Evolutionary conservation across 768 basidiomycete genomes (phyloP).

Genomic region (Boletus sp.): DNA sequence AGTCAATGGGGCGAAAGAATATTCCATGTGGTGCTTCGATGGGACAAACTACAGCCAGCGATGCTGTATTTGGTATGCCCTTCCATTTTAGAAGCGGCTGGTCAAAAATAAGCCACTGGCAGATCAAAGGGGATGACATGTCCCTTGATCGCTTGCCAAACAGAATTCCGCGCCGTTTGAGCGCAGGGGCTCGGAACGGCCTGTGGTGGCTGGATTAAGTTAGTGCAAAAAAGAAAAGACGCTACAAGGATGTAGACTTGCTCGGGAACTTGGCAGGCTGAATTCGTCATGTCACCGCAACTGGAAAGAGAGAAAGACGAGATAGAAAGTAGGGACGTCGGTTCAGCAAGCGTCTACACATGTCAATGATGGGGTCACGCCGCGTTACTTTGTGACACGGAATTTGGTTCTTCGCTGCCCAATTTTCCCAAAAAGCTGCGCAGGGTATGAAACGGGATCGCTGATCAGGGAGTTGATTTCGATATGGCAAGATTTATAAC

Average conservation of each 20-base stretch:
- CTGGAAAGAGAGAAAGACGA: not conserved
- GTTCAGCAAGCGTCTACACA: not conserved
- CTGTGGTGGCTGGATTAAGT: conserved; percentile 12
- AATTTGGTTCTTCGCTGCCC: conserved; percentile 10
- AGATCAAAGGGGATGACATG: conserved; percentile 29
- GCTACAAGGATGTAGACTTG: not conserved
- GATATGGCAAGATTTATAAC: not conserved
- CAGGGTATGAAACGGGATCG: conserved; percentile 6
- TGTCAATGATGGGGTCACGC: conserved; percentile 5
- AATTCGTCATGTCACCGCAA: conserved; percentile 4
- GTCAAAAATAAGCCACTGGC: conserved; percentile 23
- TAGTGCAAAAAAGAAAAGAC: not conserved
- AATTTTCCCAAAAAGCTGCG: conserved; percentile 10
- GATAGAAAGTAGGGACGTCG: not conserved
- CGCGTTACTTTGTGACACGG: conserved; percentile 19
- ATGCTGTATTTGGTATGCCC: conserved; percentile 17
- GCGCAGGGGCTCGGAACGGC: conserved; percentile 12
- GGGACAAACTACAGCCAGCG: conserved; percentile 13
- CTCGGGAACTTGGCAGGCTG: conserved; percentile 3
- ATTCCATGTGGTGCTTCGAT: conserved; percentile 16
- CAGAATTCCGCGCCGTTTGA: conserved; percentile 28
- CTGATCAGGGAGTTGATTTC: conserved; percentile 14
- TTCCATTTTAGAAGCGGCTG: conserved; percentile 35
- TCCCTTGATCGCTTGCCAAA: conserved; percentile 34
- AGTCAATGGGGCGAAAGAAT: conserved; percentile 14